Base-by-base conservation (phyloP, 345 rosid species). In the Eucalyptus curtisii region DNA sequence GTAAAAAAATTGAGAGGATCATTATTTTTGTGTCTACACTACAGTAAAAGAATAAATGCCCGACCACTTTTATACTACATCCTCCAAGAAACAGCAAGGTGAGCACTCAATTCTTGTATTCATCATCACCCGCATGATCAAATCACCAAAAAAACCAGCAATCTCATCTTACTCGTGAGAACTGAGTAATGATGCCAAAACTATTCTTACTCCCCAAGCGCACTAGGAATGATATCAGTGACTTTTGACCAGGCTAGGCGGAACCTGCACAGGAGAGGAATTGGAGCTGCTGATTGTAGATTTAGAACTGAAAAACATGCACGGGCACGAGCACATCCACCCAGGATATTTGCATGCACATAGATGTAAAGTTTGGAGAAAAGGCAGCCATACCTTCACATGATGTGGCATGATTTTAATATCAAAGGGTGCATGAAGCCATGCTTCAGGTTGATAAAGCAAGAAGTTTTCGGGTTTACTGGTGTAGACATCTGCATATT, bases 361-460 rank as follows among this genome's bases (percentile, higher is more conserved):
- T 33, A 79, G n/a, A 52, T 71, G 10, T 30, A 48, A 20, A 16
- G 30, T 40, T 10, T 37, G 44, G 61, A 55, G 61, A 64, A 68
- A 55, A n/a, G 50, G 55, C 15, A 40, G 80, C 68, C 87, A 86
- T 91, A 97, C 99, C 99, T 97, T 97, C 82, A 96, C 90, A 90
- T 97, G 99, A 94, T 97, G 99, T 86, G 99, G 99, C 99, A 97
- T 95, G 91, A 96, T 96, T 92, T 97, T 96, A 93, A 97, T 92
- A 92, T 97, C 97, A 86, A 86, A 96, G 55, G 99, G 98, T 76
- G 88, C 97, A 89, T 96, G 98, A 91, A 96, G 97, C 99, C 99
- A 97, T n/a, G 99, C 97, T 90, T 96, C 99, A 2, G 98, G 96
- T 61, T 93, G 92, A 90, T 96, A 93, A 57, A 90, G 92, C 93